phyloP scores from a whole-genome alignment of 192 early-diverging fungal species.

The Umbelopsis isabellina region DNA sequence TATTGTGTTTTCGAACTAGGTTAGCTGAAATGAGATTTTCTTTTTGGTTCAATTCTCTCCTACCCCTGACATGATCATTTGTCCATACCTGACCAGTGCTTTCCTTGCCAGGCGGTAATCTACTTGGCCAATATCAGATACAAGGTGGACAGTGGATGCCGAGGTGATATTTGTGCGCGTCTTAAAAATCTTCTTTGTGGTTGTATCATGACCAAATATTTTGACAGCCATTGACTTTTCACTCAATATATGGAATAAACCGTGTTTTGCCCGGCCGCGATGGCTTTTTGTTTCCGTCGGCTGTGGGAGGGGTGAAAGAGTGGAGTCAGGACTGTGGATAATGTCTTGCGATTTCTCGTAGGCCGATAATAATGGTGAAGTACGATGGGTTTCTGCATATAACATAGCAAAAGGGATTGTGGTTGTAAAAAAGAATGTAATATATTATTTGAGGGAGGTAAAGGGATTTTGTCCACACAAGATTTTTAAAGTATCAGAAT shows the following conservation, averaged over 20 bases:
- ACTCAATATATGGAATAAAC: slow-evolving; percentile 1
- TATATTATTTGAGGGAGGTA: background rate
- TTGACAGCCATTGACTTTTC: slow-evolving; percentile 19
- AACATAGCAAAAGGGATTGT: background rate
- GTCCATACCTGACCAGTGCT: slow-evolving; percentile 18
- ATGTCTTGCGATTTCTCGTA: background rate
- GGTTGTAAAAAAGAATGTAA: background rate
- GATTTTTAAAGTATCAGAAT: background rate
- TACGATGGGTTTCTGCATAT: background rate
- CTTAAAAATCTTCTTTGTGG: background rate
- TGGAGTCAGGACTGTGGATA: background rate
- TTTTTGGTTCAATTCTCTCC: background rate
- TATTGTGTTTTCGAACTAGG: slow-evolving; percentile 10
- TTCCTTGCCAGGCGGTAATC: slow-evolving; percentile 18
- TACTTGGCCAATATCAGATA: background rate
- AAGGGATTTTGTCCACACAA: background rate
- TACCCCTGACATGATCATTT: slow-evolving; percentile 5
- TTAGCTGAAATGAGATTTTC: slow-evolving; percentile 3
- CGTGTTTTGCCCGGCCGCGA: slow-evolving; percentile 2
- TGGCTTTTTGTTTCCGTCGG: background rate
- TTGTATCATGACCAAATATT: slow-evolving; percentile 15
- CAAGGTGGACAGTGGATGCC: background rate
- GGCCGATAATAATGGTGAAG: background rate
- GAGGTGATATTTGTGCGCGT: background rate
- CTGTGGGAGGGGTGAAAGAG: slow-evolving; percentile 1